phyloP scores from a whole-genome alignment of 371 early-diverging fungal species.

The Nosema muscidifuracis region DNA sequence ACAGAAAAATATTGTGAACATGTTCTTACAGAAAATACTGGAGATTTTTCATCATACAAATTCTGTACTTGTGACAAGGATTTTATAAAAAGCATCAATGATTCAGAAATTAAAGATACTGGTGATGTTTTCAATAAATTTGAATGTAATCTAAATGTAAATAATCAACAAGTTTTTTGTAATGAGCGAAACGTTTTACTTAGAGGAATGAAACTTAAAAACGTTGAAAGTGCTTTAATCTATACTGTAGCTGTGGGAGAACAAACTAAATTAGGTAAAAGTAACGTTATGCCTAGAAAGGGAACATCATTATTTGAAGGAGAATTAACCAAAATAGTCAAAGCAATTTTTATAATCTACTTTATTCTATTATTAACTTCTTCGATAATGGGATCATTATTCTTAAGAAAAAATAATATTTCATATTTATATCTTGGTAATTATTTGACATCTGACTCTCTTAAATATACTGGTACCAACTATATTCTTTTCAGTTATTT shows the following conservation, averaged over 20 bases:
- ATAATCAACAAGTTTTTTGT: constrained; percentile 64
- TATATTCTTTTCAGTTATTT: constrained; percentile 64
- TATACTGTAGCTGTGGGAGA: constrained; percentile 76
- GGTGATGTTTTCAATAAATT: constrained; percentile 45
- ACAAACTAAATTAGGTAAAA: constrained; percentile 75
- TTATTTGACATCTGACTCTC: constrained; percentile 8
- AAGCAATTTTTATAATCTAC: constrained; percentile 53
- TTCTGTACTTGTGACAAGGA: constrained; percentile 16
- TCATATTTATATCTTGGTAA: constrained; percentile 30
- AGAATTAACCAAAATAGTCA: constrained; percentile 36
- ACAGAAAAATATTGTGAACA: background rate
- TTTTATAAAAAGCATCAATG: constrained; percentile 24
- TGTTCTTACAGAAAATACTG: background rate
- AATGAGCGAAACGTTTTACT: constrained; percentile 73
- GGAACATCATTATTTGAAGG: constrained; percentile 50
- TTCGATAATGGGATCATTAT: constrained; percentile 47
- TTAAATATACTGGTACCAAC: constrained; percentile 57
- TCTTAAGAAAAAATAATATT: constrained; percentile 40
- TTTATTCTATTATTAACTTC: constrained; percentile 52
- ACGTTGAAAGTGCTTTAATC: constrained; percentile 76
- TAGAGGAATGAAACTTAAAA: constrained; percentile 77
- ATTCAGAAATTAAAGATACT: constrained; percentile 28
- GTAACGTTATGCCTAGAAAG: constrained; percentile 68
- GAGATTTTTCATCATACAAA: background rate
- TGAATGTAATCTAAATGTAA: constrained; percentile 31